These are phyloP conservation scores for Aspergillus fumigatiaffinis DNA, from an alignment of 2,329 filamentous ascomycete species.

Conservation along the genomic window DNA sequence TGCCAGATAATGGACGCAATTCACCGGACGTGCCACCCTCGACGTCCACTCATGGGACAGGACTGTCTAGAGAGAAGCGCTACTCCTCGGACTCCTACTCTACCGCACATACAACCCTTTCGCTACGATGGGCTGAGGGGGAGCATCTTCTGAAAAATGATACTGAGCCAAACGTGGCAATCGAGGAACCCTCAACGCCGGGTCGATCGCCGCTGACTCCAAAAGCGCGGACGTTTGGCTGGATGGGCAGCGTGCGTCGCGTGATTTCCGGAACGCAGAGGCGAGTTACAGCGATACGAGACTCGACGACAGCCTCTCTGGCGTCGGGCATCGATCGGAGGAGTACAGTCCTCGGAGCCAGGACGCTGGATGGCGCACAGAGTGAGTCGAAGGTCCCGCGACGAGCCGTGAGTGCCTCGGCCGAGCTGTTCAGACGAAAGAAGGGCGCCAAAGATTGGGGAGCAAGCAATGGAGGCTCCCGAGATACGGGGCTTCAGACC, in stretches of 20 bases:
- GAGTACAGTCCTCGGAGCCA: slow-evolving; percentile 18
- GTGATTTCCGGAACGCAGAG: slow-evolving; percentile 51
- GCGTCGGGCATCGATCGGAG: slow-evolving; percentile 29
- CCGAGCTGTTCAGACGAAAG: slow-evolving; percentile 46
- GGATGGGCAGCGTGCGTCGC: slow-evolving; percentile 65
- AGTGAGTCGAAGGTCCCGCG: slow-evolving; percentile 30
- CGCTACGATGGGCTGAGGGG: slow-evolving; percentile 49
- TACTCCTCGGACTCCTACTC: slow-evolving; percentile 49
- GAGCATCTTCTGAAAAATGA: slow-evolving; percentile 48
- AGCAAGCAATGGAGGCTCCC: slow-evolving; percentile 29
- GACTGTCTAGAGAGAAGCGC: slow-evolving; percentile 32
- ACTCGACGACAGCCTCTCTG: slow-evolving; percentile 13
- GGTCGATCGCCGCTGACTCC: slow-evolving; percentile 17
- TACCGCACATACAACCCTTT: slow-evolving; percentile 49
- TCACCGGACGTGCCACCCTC: slow-evolving; percentile 22
- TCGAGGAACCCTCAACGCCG: slow-evolving; percentile 21
- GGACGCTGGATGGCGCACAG: slow-evolving; percentile 4
- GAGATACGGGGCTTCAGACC: slow-evolving; percentile 12
- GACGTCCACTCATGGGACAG: slow-evolving; percentile 17
- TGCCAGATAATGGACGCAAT: slow-evolving; percentile 20
- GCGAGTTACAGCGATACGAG: slow-evolving; percentile 17
- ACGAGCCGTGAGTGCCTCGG: slow-evolving; percentile 47
- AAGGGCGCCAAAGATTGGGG: slow-evolving; percentile 53
- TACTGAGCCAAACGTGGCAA: slow-evolving; percentile 23
- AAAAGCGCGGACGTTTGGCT: slow-evolving; percentile 55